Evolutionary conservation across 805 yeast species (phyloP), one percentile per base, ranked within the genome.

Genomic region (Kurtzmaniella cleridarum): DNA sequence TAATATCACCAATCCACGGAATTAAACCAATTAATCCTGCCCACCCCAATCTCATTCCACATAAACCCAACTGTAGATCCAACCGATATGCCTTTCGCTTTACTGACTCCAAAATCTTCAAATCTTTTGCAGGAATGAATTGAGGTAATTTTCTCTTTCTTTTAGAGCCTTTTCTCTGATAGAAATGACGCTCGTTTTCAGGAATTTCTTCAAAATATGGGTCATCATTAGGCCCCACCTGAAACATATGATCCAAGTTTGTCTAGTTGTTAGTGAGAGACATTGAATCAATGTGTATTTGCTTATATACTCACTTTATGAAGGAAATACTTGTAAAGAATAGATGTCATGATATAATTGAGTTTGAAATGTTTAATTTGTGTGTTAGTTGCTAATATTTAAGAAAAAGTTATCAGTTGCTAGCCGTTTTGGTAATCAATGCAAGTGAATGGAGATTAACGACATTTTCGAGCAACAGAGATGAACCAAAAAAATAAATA

Each of bases 121-220:
- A 46, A 36, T 67, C 72, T 8, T 59, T 43, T 13, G 49, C 35
- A 2, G 66, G 62, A 24, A 67, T 61, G 40, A 55, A 51, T n/a
- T 47, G 53, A 3, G 71, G 71, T 16, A 65, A 49, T 39, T 47
- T 57, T 46, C 59, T 61, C 66, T 55, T 64, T 38, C 73, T 49
- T 44, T 52, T 62, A 24, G 71, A 62, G 2, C 73, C 73, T 41
- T 63, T 56, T 15, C 51, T 50, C 44, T 66, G 73, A 45, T 66
- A 66, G 42, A 66, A 66, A 41, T 64, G 68, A 40, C 66, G 56
- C 34, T 66, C 73, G 27, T 57, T 44, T 8, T 53, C 61, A 4
- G 73, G 73, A 17, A 66, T 64, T 12, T 57, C 61, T 44, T 66
- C 73, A 39, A 60, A 63, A 40, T 65, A 66, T 8, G 71, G 71